Evolutionary conservation across 176 grass and related monocot species (phyloP).

Genomic region (Phyllostachys edulis): DNA sequence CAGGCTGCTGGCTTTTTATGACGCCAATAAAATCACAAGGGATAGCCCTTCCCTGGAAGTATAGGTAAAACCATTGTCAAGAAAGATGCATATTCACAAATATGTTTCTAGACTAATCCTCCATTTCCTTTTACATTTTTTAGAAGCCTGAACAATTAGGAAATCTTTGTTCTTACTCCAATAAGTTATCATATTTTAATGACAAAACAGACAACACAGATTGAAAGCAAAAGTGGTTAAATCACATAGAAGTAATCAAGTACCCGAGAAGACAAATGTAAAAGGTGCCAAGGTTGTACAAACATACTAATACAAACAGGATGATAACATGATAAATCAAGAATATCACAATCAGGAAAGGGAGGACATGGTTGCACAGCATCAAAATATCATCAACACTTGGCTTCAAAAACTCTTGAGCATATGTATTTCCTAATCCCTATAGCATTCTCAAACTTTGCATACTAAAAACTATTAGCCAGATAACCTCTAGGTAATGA

Average conservation of each 20-base stretch:
- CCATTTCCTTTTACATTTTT: background rate
- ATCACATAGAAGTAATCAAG: slow-evolving; percentile 12
- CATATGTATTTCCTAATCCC: background rate
- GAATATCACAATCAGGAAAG: background rate
- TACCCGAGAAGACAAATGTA: background rate
- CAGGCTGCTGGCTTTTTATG: slow-evolving; percentile 88
- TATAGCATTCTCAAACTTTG: slow-evolving; percentile 15
- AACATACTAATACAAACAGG: background rate
- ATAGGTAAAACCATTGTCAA: slow-evolving; percentile 17
- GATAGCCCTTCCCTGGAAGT: slow-evolving; percentile 89
- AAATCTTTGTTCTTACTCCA: background rate
- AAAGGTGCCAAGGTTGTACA: background rate
- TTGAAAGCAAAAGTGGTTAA: background rate
- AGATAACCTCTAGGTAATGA: background rate
- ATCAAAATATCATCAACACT: slow-evolving; percentile 10
- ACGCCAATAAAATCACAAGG: slow-evolving; percentile 94
- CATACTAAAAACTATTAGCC: background rate
- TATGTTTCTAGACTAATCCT: background rate
- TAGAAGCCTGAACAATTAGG: background rate
- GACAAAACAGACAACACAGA: background rate
- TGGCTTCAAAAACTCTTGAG: background rate
- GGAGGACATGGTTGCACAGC: background rate
- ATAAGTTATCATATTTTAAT: background rate
- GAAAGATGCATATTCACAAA: slow-evolving; percentile 14
- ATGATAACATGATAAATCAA: background rate